These are phyloP conservation scores for Sherardia arvensis DNA, from an alignment of 257 asterid species.

Conservation along the genomic window DNA sequence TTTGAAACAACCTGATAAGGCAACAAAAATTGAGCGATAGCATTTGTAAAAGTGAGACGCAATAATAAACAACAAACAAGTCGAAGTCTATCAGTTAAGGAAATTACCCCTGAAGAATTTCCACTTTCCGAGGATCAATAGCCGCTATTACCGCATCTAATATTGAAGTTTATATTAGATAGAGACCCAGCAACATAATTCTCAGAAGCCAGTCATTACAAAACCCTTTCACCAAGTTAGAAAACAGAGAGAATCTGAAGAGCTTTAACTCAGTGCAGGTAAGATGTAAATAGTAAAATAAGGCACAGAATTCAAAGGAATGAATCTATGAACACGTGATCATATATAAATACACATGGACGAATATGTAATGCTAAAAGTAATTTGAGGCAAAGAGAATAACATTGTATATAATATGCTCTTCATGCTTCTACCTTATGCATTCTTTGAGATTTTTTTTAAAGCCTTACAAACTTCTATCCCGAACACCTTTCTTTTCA, in stretches of 20 bases:
- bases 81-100: slow-evolving; percentile 4
- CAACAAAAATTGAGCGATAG: not conserved
- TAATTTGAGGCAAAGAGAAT: not conserved
- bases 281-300: not conserved
- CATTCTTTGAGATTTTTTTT: not conserved
- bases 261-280: not conserved
- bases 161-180: slow-evolving; percentile 15
- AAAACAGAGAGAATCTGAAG: not conserved
- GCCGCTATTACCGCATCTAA: slow-evolving; percentile 83
- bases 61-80: not conserved
- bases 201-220: not conserved
- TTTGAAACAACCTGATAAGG: not conserved
- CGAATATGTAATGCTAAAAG: not conserved
- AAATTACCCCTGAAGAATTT: slow-evolving; percentile 79
- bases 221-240: not conserved
- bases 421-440: not conserved
- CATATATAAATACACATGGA: not conserved
- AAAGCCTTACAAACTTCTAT: not conserved
- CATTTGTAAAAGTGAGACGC: not conserved
- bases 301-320: too few species aligned
- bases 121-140: slow-evolving; percentile 84
- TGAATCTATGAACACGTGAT: too few species aligned
- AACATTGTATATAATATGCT: not conserved
- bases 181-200: not conserved
- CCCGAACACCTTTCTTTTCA: not conserved